phyloP scores from a whole-genome alignment of 495 filamentous ascomycete species.

The Penicillium antarcticum region DNA sequence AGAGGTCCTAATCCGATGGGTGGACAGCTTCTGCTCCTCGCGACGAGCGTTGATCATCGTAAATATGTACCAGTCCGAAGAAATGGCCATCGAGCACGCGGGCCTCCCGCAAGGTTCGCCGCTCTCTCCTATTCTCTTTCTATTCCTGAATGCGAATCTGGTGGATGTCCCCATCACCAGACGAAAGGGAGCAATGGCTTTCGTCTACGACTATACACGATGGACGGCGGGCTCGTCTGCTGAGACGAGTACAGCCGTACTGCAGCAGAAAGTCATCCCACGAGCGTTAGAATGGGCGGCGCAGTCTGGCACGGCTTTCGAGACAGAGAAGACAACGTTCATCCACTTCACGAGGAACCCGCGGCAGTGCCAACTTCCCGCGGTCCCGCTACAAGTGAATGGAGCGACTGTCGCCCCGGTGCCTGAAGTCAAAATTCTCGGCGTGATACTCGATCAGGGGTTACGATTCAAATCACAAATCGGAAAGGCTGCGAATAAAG shows the following conservation, averaged over 20 bases:
- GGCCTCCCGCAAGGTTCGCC: background rate
- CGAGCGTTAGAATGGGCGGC: background rate
- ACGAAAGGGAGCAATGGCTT: too few relatives aligned
- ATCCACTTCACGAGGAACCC: background rate
- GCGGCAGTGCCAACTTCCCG: too few relatives aligned
- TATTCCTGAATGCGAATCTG: too few relatives aligned
- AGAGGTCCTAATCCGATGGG: too few relatives aligned
- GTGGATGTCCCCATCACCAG: too few relatives aligned
- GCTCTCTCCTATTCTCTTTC: background rate
- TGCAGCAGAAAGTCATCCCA: background rate
- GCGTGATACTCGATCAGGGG: background rate
- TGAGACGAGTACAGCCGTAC: too few relatives aligned
- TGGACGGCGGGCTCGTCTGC: too few relatives aligned
- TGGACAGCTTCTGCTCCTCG: background rate
- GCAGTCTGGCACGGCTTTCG: background rate
- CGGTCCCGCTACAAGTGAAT: background rate
- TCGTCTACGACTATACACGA: too few relatives aligned
- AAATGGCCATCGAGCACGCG: background rate
- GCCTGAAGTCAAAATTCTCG: conserved; percentile 4
- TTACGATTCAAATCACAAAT: background rate
- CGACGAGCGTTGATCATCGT: background rate
- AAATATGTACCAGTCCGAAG: background rate
- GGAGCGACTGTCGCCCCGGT: background rate
- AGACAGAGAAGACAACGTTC: background rate
- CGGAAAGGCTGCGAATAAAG: background rate